Base-by-base conservation (phyloP, 805 yeast genomes). In the Torulaspora franciscae region DNA sequence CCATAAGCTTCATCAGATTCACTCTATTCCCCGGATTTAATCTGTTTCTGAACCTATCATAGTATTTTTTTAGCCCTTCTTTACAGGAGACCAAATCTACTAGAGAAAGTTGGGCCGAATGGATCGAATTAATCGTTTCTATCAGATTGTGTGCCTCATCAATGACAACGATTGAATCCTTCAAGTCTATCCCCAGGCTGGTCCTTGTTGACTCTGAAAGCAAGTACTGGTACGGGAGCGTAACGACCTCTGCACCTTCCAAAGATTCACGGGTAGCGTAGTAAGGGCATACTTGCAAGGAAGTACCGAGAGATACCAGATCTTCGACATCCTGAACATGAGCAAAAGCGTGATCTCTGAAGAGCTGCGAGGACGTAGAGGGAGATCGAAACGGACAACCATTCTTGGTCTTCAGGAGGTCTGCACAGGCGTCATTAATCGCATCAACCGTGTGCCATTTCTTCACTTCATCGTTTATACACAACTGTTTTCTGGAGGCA, bases 91-190 rank as follows among this genome's bases (percentile, higher is more conserved):
- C 33, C 7, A 87, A 66, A 26, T 84, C 87, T 0, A 52, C 40
- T 1, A 70, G 54, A 0, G 83, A 67, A 0, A 90, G 67, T 3
- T 74, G 63, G 1, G 80, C 73, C 0, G 96, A 86, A 56, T 83
- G 75, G 49, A 91, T 67, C 2, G 83, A 67, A 1, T 82, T 76
- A 2, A 90, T 77, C 0, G 90, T 80, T 53, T 89, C 96, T 24
- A 88, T 59, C 34, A 90, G 66, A 59, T 90, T 90, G 59, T 90
- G 98, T 0, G 97, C 97, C 60, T 90, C 98, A 62, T 90, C 98
- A 23, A 90, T 81, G 4, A 91, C 76, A 0, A 91, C 79, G 2
- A 90, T 74, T 1, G 90, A 73, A 45, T 79, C 75, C 42, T 74
- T 73, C 7, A 90, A 56, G 32, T 80, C 72, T 5, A 90, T 58